Evolutionary conservation across 169 alveolate genomes (phyloP).

Genomic region (Eimeria maxima): DNA sequence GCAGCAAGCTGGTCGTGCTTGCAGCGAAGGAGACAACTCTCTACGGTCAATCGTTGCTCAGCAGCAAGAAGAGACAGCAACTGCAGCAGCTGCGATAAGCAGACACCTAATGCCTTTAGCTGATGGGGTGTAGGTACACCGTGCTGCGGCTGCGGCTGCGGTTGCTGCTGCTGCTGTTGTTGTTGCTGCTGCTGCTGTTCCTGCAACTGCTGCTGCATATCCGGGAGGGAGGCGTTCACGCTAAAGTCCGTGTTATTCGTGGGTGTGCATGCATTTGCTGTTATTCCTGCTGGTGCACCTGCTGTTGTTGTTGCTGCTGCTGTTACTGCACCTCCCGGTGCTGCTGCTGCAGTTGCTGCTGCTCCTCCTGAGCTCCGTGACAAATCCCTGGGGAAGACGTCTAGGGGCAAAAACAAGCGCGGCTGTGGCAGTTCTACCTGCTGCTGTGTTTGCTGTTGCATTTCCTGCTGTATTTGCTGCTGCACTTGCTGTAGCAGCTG

Average conservation of each 20-base stretch:
- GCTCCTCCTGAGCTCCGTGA: background rate
- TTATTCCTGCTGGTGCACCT: background rate
- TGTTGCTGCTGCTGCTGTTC: background rate
- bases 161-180: background rate
- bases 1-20: background rate
- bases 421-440: background rate
- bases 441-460: slow-evolving; percentile 8
- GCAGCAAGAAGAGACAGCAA: slow-evolving; percentile 45
- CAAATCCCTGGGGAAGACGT: slow-evolving; percentile 13
- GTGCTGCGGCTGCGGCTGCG: background rate
- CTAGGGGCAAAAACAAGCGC: slow-evolving; percentile 44
- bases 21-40: slow-evolving; percentile 19
- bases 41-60: slow-evolving; percentile 24
- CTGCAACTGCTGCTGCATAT: background rate
- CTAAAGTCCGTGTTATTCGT: background rate
- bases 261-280: background rate
- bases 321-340: background rate
- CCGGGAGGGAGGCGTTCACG: background rate
- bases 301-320: background rate
- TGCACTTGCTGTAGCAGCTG: slow-evolving; percentile 59
- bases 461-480: slow-evolving; percentile 36
- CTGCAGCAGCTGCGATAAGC: slow-evolving; percentile 36
- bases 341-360: slow-evolving; percentile 1
- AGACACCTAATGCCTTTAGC: background rate
- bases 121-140: background rate